Evolutionary conservation across 129 eudicot species (phyloP).

Genomic region (Chrysanthemum seticuspe): DNA sequence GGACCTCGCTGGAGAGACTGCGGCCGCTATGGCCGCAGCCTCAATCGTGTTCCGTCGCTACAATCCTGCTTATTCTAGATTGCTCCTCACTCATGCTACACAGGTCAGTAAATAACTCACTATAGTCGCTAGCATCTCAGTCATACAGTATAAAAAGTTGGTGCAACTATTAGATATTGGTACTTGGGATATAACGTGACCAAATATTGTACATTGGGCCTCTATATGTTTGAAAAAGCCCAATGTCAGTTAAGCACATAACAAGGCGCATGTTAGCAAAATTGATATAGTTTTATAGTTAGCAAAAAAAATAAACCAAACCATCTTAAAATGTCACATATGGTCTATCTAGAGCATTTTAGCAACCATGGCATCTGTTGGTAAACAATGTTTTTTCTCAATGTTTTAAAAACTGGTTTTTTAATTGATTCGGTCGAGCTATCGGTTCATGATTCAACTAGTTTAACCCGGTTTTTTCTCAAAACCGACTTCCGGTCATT

Average conservation of each 20-base stretch:
- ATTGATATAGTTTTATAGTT: not conserved
- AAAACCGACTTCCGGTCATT: too few relatives aligned
- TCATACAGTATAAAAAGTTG: not conserved
- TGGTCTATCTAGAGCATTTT: conserved; percentile 11
- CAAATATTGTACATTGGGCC: not conserved
- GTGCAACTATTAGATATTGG: not conserved
- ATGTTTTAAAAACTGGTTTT: too few relatives aligned
- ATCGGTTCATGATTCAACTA: too few relatives aligned
- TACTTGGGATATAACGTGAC: not conserved
- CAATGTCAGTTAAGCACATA: not conserved
- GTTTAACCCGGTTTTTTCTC: too few relatives aligned
- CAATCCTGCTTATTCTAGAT: conserved; percentile 57
- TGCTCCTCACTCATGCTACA: conserved; percentile 59
- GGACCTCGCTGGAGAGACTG: conserved; percentile 83
- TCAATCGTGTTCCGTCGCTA: conserved; percentile 60
- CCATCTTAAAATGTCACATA: not conserved
- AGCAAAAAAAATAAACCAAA: not conserved
- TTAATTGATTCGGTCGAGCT: too few relatives aligned
- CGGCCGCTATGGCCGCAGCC: conserved; percentile 88
- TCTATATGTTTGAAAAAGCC: not conserved
- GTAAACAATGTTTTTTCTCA: not conserved
- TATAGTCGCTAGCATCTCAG: not conserved
- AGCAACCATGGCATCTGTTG: conserved; percentile 11
- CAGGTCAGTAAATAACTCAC: conserved; percentile 44
- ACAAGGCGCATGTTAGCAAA: conserved; percentile 14